These are phyloP conservation scores for Bidens hawaiensis DNA, from an alignment of 140 eudicot genomes.

Conservation along the genomic window DNA sequence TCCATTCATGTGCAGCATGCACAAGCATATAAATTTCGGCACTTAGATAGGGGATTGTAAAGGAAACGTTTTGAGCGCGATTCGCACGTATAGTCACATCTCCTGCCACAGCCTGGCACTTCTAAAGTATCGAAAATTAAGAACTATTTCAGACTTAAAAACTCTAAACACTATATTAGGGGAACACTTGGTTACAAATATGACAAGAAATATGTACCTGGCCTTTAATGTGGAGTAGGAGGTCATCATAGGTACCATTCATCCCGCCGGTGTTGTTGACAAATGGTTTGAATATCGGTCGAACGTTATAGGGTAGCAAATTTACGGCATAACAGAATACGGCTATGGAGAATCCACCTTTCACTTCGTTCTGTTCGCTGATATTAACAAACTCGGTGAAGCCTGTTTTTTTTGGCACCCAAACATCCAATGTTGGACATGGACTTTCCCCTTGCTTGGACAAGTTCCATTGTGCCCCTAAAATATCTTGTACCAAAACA, in stretches of 20 bases:
- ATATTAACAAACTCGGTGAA: conserved; percentile 22
- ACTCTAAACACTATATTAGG: not conserved
- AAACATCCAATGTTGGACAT: conserved; percentile 18
- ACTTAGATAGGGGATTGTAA: conserved; percentile 31
- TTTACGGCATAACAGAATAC: conserved; percentile 12
- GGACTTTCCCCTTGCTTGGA: conserved; percentile 2
- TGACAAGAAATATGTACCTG: not conserved
- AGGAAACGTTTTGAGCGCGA: not conserved
- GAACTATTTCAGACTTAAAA: not conserved
- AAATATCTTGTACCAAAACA: conserved; percentile 8
- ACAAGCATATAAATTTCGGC: conserved; percentile 23
- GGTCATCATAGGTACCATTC: conserved; percentile 21
- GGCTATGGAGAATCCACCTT: conserved; percentile 29
- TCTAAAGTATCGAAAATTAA: not conserved
- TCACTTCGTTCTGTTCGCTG: not conserved
- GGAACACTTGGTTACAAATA: not conserved
- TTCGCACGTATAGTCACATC: conserved; percentile 1
- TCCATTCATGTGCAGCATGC: not conserved
- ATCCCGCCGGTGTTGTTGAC: conserved; percentile 7
- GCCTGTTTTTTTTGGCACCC: conserved; percentile 28
- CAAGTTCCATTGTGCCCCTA: conserved; percentile 9
- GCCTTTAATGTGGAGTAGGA: conserved; percentile 6
- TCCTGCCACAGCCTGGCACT: conserved; percentile 3
- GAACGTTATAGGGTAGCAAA: conserved; percentile 3
- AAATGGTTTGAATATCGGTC: conserved; percentile 20